A percentile compares a stretch with the other conserved stretches of the same genome.
Conservation (phyloP, 257 asterid genomes). For the Lithospermum erythrorhizon region DNA sequence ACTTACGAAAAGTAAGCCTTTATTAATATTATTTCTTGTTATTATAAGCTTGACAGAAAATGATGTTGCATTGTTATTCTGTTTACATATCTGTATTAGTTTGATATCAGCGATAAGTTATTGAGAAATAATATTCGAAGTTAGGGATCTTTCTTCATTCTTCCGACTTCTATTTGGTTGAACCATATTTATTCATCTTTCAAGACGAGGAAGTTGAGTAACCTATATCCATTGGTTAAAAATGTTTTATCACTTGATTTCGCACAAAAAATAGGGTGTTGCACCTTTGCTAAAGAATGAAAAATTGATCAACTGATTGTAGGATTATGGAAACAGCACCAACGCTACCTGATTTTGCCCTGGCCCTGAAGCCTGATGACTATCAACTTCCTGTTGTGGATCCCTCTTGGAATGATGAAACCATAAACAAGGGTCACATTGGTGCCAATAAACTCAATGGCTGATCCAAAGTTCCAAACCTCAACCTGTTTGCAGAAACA, state of each 20-base stretch:
- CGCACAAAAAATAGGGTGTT: neutral
- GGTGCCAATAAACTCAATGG: slow-evolving; percentile 12
- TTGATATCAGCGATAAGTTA: no score
- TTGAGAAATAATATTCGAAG: no score
- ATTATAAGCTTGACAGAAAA: neutral
- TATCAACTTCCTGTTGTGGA: slow-evolving; percentile 71
- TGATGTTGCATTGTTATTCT: no score
- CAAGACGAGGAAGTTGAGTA: neutral
- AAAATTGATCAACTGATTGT: slow-evolving; percentile 9
- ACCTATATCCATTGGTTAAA: neutral
- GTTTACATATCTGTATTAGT: neutral
- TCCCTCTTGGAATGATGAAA: slow-evolving; percentile 57
- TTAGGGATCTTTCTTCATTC: no score
- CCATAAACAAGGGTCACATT: slow-evolving; percentile 13
- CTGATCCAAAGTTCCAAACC: neutral
- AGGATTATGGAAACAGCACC: slow-evolving; percentile 98
- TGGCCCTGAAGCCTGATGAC: slow-evolving; percentile 93
- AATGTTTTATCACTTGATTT: no score
- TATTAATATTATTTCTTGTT: neutral
- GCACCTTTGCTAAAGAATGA: neutral
- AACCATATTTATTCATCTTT: no score
- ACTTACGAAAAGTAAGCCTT: slow-evolving; percentile 67
- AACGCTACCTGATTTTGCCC: slow-evolving; percentile 75
- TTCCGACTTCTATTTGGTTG: no score
- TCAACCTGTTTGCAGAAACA: neutral